phyloP scores from a whole-genome alignment of 2,329 filamentous ascomycete genomes.

The Exophiala calicioides region DNA sequence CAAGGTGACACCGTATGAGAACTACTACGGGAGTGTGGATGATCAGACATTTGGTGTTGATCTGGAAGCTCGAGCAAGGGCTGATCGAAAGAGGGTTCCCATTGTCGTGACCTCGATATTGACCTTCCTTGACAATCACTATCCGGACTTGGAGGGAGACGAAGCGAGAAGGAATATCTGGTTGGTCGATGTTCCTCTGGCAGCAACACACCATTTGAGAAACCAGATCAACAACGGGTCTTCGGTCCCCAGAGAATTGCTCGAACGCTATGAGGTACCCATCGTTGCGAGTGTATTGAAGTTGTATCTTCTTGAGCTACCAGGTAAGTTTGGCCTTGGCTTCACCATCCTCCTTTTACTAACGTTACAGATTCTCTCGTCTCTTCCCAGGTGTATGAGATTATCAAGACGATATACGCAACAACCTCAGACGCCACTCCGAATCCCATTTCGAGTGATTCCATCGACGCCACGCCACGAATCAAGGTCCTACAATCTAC shows the following conservation, averaged over 20 bases:
- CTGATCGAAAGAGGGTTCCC: constrained; percentile 93
- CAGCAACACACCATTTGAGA: constrained; percentile 81
- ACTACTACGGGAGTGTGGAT: constrained; percentile 98
- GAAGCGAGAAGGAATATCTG: constrained; percentile 90
- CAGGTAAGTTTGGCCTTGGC: constrained; percentile 62
- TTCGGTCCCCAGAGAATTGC: constrained; percentile 69
- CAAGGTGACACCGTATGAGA: constrained; percentile 90
- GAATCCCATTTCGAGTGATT: constrained; percentile 50
- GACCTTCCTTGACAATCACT: constrained; percentile 94
- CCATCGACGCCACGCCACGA: constrained; percentile 47
- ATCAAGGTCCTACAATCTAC: constrained; percentile 93
- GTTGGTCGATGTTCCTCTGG: constrained; percentile 86
- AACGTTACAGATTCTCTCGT: constrained; percentile 83
- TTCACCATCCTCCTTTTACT: background rate
- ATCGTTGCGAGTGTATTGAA: constrained; percentile 91
- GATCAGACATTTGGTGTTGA: constrained; percentile 98
- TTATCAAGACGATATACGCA: constrained; percentile 94
- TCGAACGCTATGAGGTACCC: constrained; percentile 89
- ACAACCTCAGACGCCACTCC: constrained; percentile 77
- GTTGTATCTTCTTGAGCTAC: constrained; percentile 90
- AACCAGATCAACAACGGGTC: constrained; percentile 85
- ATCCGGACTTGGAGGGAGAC: constrained; percentile 95
- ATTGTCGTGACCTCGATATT: constrained; percentile 88
- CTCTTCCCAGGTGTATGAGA: constrained; percentile 97
- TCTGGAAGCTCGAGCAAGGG: constrained; percentile 88